Evolutionary conservation across 2,329 filamentous ascomycete genomes (phyloP).

Genomic region (Dendrostoma leiphaemia): DNA sequence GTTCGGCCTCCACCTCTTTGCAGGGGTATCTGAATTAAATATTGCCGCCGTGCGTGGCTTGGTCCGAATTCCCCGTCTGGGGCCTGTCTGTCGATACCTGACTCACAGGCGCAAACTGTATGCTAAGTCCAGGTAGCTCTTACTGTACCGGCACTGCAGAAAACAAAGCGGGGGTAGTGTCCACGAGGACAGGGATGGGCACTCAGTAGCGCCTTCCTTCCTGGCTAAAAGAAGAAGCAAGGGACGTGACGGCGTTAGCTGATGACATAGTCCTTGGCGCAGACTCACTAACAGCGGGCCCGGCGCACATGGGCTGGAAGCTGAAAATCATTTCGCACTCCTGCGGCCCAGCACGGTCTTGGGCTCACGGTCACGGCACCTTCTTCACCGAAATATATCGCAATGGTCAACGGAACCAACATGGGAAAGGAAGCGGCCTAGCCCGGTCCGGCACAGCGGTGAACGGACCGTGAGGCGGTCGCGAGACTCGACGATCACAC

Average conservation of each 20-base stretch:
- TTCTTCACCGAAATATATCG: too few relatives aligned
- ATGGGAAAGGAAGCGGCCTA: background rate
- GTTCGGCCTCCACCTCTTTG: background rate
- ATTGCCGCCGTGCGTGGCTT: slow-evolving; percentile 17
- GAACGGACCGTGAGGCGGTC: background rate
- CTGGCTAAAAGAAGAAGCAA: slow-evolving; percentile 7
- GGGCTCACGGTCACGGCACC: background rate
- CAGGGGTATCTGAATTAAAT: slow-evolving; percentile 16
- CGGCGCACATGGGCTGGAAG: background rate
- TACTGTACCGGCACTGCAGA: background rate
- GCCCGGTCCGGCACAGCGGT: background rate
- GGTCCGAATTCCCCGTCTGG: background rate
- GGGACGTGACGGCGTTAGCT: background rate
- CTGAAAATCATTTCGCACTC: background rate
- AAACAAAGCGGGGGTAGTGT: slow-evolving; percentile 4
- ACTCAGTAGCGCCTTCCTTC: background rate
- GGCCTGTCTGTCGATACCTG: background rate
- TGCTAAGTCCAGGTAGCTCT: background rate
- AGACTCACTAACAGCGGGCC: background rate
- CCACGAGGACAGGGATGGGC: slow-evolving; percentile 10
- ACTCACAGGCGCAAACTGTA: too few relatives aligned
- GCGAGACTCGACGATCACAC: background rate
- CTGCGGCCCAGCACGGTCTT: background rate
- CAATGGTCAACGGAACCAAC: background rate
- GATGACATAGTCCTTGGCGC: background rate